These are phyloP conservation scores for Huntiella bhutanensis DNA, from an alignment of 2,329 filamentous ascomycete species.

Conservation along the genomic window DNA sequence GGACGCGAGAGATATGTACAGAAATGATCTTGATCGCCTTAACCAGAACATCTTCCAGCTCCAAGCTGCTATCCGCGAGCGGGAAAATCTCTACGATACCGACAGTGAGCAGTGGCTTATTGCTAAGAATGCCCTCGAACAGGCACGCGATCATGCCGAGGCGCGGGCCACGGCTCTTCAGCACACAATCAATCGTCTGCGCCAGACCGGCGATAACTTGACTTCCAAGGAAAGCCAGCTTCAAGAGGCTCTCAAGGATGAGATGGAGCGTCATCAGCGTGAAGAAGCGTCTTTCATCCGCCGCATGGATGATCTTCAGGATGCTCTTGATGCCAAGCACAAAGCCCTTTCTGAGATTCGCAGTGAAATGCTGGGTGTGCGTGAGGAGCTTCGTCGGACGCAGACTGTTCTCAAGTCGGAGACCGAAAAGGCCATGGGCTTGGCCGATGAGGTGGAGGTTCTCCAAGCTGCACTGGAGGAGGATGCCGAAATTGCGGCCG, in stretches of 20 bases:
- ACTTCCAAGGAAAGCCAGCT: slow-evolving; percentile 49
- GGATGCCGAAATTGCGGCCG: slow-evolving; percentile 36
- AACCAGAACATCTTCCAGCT: slow-evolving; percentile 42
- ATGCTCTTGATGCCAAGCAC: slow-evolving; percentile 49
- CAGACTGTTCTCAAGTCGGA: slow-evolving; percentile 43
- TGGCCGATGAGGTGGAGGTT: slow-evolving; percentile 63
- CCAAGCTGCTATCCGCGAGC: slow-evolving; percentile 47
- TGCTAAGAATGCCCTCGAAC: slow-evolving; percentile 43
- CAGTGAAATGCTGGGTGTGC: slow-evolving; percentile 43
- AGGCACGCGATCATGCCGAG: slow-evolving; percentile 46
- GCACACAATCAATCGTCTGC: slow-evolving; percentile 50
- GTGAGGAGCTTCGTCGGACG: slow-evolving; percentile 51
- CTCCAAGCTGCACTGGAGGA: slow-evolving; percentile 47
- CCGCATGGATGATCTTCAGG: slow-evolving; percentile 58
- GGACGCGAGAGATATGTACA: slow-evolving; percentile 29
- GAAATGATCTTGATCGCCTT: slow-evolving; percentile 29
- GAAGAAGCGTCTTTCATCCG: slow-evolving; percentile 51
- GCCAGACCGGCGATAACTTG: slow-evolving; percentile 46
- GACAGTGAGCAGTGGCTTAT: slow-evolving; percentile 57
- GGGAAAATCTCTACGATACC: slow-evolving; percentile 50
- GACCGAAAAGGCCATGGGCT: slow-evolving; percentile 42
- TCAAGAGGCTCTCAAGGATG: slow-evolving; percentile 49
- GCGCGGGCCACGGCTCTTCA: slow-evolving; percentile 50
- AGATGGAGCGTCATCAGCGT: slow-evolving; percentile 50
- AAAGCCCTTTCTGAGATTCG: slow-evolving; percentile 45